Evolutionary conservation across 1,139 yeast genomes (phyloP), one percentile per base, ranked within the genome.

Genomic region (Eremothecium cymbalariae): DNA sequence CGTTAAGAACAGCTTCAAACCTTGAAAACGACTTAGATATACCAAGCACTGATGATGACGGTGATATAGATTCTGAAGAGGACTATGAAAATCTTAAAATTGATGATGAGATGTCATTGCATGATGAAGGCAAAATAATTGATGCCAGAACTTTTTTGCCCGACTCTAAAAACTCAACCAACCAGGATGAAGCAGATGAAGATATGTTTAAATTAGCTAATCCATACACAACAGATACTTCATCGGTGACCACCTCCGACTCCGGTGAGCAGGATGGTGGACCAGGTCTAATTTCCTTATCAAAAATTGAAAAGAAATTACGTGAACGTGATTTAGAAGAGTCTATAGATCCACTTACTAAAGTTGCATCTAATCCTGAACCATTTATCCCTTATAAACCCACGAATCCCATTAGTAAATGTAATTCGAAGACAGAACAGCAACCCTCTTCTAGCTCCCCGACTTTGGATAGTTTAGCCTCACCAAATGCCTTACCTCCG

Each of bases 401-500:
- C 4, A 23, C 25, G 16, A 31, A 33, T n/a, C 30, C 40, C 19
- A 29, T 15, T 11, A 13, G 25, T 21, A 40, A 28, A 23, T 28
- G 21, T 32, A 13, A 11, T 21, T 3, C 5, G 25, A 32, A 36
- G 31, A 11, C 32, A 21, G 18, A 25, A 18, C 30, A 21, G 13
- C 18, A 33, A 28, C 28, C 27, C 32, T 43, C 42, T 15, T 45
- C 14, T 38, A 48, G 33, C 33, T 50, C 36, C 31, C 58, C 47
- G 20, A 72, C 77, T 1, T 53, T 75, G 37, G 81, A 73, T 42
- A 68, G 65, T 36, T 53, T 75, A 38, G 72, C 75, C 0, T 64
- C 76, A 0, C 72, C 77, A 2, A 60, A 64, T 33, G 63, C 77
- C 0, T 66, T 71, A 4, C 60, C 71, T 6, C 77, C 85, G 2